Evolutionary conservation across 2,329 filamentous ascomycete genomes (phyloP), one percentile per base, ranked within the genome.

Genomic region (Magnaporthiopsis poae): DNA sequence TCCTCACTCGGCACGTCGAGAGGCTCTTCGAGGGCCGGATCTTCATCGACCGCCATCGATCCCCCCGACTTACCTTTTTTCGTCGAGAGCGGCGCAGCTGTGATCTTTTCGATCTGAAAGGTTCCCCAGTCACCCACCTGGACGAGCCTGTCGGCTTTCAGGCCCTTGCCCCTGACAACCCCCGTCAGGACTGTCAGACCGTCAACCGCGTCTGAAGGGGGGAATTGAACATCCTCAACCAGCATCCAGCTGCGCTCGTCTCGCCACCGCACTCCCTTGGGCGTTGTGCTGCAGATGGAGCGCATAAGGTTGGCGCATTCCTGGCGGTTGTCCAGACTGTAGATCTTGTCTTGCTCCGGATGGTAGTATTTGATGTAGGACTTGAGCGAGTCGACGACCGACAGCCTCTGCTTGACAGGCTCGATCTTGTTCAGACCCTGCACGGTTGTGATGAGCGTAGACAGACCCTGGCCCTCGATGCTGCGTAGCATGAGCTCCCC

Each of bases 221-320:
- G 83, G 83, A 92, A 96, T 71, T 85, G 79, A 65, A 96, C 81
- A 35, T 93, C 85, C 70, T 99, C 95, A 5, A 94, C 86, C 67
- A 96, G 80, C 89, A 99, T 91, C 91, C 95, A 99, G 72, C 92
- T 96, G 71, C 95, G 86, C 70, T 96, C 92, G 65, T 99, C 95
- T 72, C 95, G 87, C 95, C 95, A 99, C 69, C 89, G 82, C n/a
- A 99, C 86, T 0, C 95, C 95, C 79, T 96, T 98, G 13, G 95
- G 94, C 61, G 90, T 92, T 52, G 90, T 92, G 70, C 88, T 96
- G 81, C 95, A 99, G 21, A 99, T 80, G 35, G 92, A 94, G 65
- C 96, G 86, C 77, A 98, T 90, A 56, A 96, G 81, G 75, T 97
- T 98, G 65, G 92, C 86, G 75, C 91, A 94, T 75, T 99, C 95